Evolutionary conservation across 2,329 filamentous ascomycete species (phyloP).

Genomic region (Penicillium sp.): DNA sequence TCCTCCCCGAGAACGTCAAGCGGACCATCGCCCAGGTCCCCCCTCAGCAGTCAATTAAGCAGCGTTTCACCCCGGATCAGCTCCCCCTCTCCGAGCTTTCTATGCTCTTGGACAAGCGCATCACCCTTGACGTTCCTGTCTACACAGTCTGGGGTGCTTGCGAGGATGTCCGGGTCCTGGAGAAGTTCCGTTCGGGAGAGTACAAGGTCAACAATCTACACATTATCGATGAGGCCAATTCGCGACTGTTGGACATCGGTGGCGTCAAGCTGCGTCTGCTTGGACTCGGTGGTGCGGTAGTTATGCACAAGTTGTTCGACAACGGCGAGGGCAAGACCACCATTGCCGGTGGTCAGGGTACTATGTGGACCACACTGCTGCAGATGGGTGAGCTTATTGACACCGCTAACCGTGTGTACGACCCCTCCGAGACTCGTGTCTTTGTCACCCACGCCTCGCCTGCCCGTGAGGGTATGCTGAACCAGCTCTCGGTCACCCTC

Average conservation of each 20-base stretch:
- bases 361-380: conserved; percentile 98
- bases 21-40: conserved; percentile 67
- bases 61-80: conserved; percentile 76
- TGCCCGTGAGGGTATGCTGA: conserved; percentile 91
- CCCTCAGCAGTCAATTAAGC: conserved; percentile 72
- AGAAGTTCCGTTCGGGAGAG: conserved; percentile 95
- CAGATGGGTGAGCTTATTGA: conserved; percentile 99
- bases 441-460: conserved; percentile 97
- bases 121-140: conserved; percentile 92
- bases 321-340: conserved; percentile 97
- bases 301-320: conserved; percentile 99
- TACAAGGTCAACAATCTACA: conserved; percentile 98
- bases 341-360: conserved; percentile 96
- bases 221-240: conserved; percentile 98
- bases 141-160: conserved; percentile 99
- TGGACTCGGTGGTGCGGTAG: conserved; percentile 90
- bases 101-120: conserved; percentile 80
- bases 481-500: conserved; percentile 94
- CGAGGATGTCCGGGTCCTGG: conserved; percentile 94
- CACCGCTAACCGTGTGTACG: conserved; percentile 96
- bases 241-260: conserved; percentile 89
- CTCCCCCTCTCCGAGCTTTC: conserved; percentile 91
- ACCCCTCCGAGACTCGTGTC: conserved; percentile 93
- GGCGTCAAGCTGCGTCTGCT: conserved; percentile 94
- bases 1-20: conserved; percentile 77